Evolutionary conservation across 1,139 yeast genomes (phyloP), one percentile per base, ranked within the genome.

Genomic region (Hansenula sp.): DNA sequence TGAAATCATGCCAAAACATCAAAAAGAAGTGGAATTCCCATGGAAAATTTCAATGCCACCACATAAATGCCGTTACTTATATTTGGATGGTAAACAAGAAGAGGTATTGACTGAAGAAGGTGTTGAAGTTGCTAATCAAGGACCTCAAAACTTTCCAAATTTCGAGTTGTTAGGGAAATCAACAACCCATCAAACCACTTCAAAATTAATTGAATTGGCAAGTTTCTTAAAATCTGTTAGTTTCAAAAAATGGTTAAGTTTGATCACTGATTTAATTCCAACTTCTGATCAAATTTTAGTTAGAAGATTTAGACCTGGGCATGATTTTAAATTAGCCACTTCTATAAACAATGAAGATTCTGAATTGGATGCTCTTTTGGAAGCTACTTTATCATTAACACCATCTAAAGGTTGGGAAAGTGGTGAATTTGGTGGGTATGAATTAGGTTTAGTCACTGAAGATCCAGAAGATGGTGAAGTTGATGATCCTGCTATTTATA

Each of bases 31-130:
- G 1, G 47, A 59, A 15, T 68, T 65, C 45, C 96, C 96, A 3
- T 94, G 99, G 99, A 81, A 85, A 52, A 74, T 91, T 40, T 94
- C 98, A 0, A 79, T 86, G 35, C 98, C 99, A 15, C 95, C 97
- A 10, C 98, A 91, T 61, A 90, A 94, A 60, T 93, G 89, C 66
- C 71, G 97, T 50, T 94, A 75, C 62, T 65, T 90, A 73, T 93
- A 89, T 60, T 72, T 91, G 38, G 94, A 87, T 58, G 93, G 91
- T n/a, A 76, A 69, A 45, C 54, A 69, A 30, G 56, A 54, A 15
- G 66, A 64, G 41, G 52, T 57, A 33, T 53, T 60, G 36, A 60
- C 58, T 19, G 53, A 57, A 5, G 65, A 63, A 16, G 61, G 66
- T 12, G 62, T 68, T 32, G 53, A 56, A 5, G 43, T 49, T 9